phyloP scores from a whole-genome alignment of 2,329 filamentous ascomycete species.

The Ophiosphaerella narmari region DNA sequence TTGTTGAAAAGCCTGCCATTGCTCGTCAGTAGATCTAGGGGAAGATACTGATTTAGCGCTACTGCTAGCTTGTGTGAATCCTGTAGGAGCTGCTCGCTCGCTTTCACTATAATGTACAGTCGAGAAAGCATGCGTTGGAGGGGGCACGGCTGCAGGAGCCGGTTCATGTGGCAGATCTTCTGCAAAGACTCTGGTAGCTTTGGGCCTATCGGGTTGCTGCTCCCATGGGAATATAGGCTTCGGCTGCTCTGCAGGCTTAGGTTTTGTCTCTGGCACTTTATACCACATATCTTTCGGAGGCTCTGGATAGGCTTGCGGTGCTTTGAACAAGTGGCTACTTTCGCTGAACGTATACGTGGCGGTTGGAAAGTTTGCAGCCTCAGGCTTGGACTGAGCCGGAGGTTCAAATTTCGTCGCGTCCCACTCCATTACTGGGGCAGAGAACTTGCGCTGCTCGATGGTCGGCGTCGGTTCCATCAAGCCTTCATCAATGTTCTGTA shows the following conservation, averaged over 20 bases:
- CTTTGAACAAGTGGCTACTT: slow-evolving; percentile 73
- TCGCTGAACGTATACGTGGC: slow-evolving; percentile 83
- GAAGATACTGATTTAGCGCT: slow-evolving; percentile 22
- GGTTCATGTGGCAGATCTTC: slow-evolving; percentile 56
- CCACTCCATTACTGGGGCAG: slow-evolving; percentile 65
- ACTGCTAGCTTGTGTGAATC: slow-evolving; percentile 14
- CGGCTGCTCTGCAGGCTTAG: slow-evolving; percentile 63
- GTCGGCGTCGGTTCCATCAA: slow-evolving; percentile 51
- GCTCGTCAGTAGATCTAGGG: slow-evolving; percentile 52
- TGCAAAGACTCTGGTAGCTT: slow-evolving; percentile 68
- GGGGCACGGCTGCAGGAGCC: slow-evolving; percentile 33
- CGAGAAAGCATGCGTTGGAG: slow-evolving; percentile 32
- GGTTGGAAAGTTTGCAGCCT: slow-evolving; percentile 81
- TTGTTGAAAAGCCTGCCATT: slow-evolving; percentile 75
- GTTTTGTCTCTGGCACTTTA: slow-evolving; percentile 67
- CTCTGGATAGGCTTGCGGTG: slow-evolving; percentile 77
- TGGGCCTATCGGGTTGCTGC: slow-evolving; percentile 64
- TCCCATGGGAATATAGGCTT: slow-evolving; percentile 93
- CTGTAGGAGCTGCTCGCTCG: slow-evolving; percentile 10
- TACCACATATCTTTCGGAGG: slow-evolving; percentile 90
- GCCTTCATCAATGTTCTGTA: slow-evolving; percentile 52
- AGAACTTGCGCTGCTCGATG: slow-evolving; percentile 56
- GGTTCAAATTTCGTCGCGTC: slow-evolving; percentile 63
- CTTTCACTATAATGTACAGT: slow-evolving; percentile 36
- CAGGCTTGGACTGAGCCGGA: slow-evolving; percentile 72